A percentile compares a stretch with the other conserved stretches of the same genome.
These are phyloP conservation scores for Ananas comosus DNA, from an alignment of 176 grass and related monocot genomes.

Conservation along the genomic window DNA sequence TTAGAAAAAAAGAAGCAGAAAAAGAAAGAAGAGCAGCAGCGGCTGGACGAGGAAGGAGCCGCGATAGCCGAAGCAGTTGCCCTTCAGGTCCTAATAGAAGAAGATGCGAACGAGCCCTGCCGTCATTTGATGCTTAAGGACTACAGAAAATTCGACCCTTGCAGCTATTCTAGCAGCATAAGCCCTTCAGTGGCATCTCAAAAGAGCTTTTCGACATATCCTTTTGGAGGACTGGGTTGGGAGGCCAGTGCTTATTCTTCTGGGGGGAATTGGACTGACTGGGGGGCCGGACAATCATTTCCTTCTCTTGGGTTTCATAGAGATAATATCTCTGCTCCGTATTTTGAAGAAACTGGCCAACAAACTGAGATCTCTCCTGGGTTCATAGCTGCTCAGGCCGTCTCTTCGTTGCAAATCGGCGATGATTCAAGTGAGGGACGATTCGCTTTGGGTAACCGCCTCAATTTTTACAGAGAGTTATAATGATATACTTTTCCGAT, in stretches of 20 bases:
- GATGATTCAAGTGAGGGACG: not conserved
- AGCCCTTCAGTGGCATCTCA: not conserved
- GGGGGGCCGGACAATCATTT: constrained; percentile 25
- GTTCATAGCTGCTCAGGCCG: constrained; percentile 65
- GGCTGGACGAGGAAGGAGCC: constrained; percentile 95
- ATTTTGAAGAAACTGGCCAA: constrained; percentile 27
- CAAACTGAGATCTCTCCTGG: constrained; percentile 48
- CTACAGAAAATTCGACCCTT: constrained; percentile 41
- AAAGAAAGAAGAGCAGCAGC: constrained; percentile 70
- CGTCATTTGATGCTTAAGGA: constrained; percentile 45
- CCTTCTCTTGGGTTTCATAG: constrained; percentile 37
- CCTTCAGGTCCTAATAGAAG: constrained; percentile 86
- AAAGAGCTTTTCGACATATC: not conserved
- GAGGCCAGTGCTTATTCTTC: not conserved
- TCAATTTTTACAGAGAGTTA: too few relatives aligned
- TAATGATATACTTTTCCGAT: not conserved
- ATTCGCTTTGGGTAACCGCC: not conserved
- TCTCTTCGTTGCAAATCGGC: constrained; percentile 53
- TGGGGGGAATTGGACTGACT: constrained; percentile 38
- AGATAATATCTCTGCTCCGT: constrained; percentile 28
- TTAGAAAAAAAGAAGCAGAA: constrained; percentile 76
- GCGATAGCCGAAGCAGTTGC: constrained; percentile 85
- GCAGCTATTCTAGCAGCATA: constrained; percentile 27
- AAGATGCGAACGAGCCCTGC: constrained; percentile 60
- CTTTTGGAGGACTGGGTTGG: not conserved